Percentiles rank a stretch among this genome's conserved stretches.
phyloP scores from a whole-genome alignment of 2,329 filamentous ascomycete genomes.

The Fusarium albosuccineum region DNA sequence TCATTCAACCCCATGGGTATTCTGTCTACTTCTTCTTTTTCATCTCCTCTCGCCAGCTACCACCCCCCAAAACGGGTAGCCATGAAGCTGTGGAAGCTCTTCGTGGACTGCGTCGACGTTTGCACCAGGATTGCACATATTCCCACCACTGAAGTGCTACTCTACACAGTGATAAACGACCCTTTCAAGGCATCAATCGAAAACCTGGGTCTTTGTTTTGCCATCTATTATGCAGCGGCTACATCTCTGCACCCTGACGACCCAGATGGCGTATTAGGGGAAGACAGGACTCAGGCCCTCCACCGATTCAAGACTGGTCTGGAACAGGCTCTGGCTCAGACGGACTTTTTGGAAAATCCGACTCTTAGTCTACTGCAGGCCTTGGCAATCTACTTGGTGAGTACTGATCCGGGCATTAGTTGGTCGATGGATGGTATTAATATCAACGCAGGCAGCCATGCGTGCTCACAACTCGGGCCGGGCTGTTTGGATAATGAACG shows the following conservation, averaged over 20 bases:
- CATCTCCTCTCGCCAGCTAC: slow-evolving; percentile 32
- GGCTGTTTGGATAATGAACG: slow-evolving; percentile 57
- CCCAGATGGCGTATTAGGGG: slow-evolving; percentile 45
- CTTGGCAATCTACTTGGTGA: slow-evolving; percentile 55
- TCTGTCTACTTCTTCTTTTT: slow-evolving; percentile 44
- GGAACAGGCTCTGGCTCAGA: slow-evolving; percentile 55
- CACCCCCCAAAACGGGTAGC: slow-evolving; percentile 46
- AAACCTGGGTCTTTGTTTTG: slow-evolving; percentile 56
- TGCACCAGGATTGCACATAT: slow-evolving; percentile 49
- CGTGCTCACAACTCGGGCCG: slow-evolving; percentile 51
- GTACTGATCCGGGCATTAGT: background rate
- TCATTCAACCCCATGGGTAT: slow-evolving; percentile 52
- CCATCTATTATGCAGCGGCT: slow-evolving; percentile 64
- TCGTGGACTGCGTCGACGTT: slow-evolving; percentile 46
- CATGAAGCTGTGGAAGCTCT: slow-evolving; percentile 50
- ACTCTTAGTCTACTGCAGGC: slow-evolving; percentile 53
- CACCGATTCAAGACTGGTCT: slow-evolving; percentile 50
- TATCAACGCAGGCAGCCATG: slow-evolving; percentile 42
- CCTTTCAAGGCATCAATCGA: slow-evolving; percentile 46
- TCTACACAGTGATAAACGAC: slow-evolving; percentile 51
- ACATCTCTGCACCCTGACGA: slow-evolving; percentile 56
- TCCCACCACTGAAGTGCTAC: slow-evolving; percentile 48
- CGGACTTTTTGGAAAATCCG: slow-evolving; percentile 56
- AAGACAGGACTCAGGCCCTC: slow-evolving; percentile 43
- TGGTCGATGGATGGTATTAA: background rate